These are phyloP conservation scores for Fraxinus greggii DNA, from an alignment of 305 asterid genomes.

Conservation along the genomic window DNA sequence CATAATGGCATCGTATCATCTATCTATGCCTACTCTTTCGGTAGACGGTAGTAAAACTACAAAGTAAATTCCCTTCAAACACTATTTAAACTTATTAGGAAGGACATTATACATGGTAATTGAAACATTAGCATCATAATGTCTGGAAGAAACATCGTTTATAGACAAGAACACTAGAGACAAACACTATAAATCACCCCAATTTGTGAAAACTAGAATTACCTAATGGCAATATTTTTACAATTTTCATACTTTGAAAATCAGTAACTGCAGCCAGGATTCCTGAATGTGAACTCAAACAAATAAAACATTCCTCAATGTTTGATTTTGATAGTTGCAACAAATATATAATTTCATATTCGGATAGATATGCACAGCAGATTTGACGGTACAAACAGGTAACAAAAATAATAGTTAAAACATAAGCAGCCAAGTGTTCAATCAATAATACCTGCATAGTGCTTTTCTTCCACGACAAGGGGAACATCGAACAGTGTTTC, in stretches of 20 bases:
- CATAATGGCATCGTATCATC: neutral
- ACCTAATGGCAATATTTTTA: neutral
- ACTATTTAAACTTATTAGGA: neutral
- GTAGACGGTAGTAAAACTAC: neutral
- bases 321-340: neutral
- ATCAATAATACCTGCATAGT: slow-evolving; percentile 43
- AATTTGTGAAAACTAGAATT: neutral
- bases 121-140: neutral
- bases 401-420: neutral
- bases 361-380: neutral
- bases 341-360: neutral
- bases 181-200: neutral
- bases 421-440: neutral
- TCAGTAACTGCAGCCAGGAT: neutral
- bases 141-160: neutral
- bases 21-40: neutral
- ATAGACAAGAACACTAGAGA: neutral
- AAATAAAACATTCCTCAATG: neutral
- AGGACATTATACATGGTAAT: neutral
- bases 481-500: slow-evolving; percentile 63
- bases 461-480: slow-evolving; percentile 36
- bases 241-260: neutral
- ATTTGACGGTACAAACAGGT: neutral
- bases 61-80: neutral
- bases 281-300: neutral